Evolutionary conservation across 2,329 filamentous ascomycete species (phyloP).

Genomic region (Colletotrichum lentis): DNA sequence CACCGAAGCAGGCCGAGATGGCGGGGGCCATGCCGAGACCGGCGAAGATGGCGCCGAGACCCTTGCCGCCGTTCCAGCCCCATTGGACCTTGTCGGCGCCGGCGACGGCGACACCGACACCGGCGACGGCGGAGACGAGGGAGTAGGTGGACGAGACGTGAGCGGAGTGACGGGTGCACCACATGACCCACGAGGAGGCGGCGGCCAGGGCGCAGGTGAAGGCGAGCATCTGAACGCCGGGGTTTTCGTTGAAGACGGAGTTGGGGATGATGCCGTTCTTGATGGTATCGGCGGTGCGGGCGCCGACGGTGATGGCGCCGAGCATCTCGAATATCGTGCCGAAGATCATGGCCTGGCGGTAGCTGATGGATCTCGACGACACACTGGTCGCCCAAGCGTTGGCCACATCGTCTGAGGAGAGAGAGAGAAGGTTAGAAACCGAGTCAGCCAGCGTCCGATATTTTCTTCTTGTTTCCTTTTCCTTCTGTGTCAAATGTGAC

Average conservation of each 20-base stretch:
- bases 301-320: conserved; percentile 72
- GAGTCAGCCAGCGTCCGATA: conserved; percentile 19
- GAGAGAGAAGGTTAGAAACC: not conserved
- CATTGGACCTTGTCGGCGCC: conserved; percentile 70
- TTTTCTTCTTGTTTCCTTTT: not conserved
- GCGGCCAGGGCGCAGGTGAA: conserved; percentile 71
- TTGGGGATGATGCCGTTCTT: conserved; percentile 78
- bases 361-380: conserved; percentile 78
- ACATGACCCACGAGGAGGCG: conserved; percentile 79
- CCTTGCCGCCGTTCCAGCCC: conserved; percentile 75
- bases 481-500: not conserved
- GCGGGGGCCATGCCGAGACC: conserved; percentile 75
- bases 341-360: conserved; percentile 73
- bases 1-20: conserved; percentile 71
- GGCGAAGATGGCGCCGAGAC: conserved; percentile 75
- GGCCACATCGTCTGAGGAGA: conserved; percentile 75
- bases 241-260: conserved; percentile 65
- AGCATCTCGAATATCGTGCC: conserved; percentile 73
- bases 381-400: conserved; percentile 85
- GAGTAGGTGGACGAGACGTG: conserved; percentile 79
- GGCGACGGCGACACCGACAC: conserved; percentile 73
- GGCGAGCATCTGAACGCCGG: conserved; percentile 73
- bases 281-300: conserved; percentile 77
- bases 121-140: conserved; percentile 72
- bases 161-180: conserved; percentile 77